phyloP scores from a whole-genome alignment of 2,329 filamentous ascomycete species.

The Exophiala sideris region DNA sequence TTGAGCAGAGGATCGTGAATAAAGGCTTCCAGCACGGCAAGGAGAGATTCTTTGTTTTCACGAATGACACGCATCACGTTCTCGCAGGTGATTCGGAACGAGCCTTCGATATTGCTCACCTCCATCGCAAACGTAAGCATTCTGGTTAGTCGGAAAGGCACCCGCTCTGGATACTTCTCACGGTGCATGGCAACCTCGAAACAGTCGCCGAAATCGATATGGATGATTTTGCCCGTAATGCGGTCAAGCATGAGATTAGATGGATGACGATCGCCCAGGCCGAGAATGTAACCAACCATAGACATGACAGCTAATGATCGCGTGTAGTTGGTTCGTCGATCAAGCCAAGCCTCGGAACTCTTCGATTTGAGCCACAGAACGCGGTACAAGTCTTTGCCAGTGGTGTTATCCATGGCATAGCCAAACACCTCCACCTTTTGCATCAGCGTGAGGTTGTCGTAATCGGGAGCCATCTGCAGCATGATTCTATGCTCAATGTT shows the following conservation, averaged over 20 bases:
- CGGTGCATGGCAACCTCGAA: conserved; percentile 99
- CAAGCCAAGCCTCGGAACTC: conserved; percentile 95
- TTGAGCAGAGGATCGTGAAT: conserved; percentile 99
- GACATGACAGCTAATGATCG: conserved; percentile 97
- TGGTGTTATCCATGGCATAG: conserved; percentile 98
- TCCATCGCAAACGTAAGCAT: conserved; percentile 99
- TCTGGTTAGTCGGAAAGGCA: conserved; percentile 93
- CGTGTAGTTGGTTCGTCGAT: conserved; percentile 97
- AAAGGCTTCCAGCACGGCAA: conserved; percentile 98
- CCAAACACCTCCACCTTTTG: conserved; percentile 99
- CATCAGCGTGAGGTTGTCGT: conserved; percentile 97
- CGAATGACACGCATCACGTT: conserved; percentile 96
- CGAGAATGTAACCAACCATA: conserved; percentile 99
- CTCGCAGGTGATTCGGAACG: conserved; percentile 96
- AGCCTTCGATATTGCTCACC: conserved; percentile 98
- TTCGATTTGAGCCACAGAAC: conserved; percentile 99
- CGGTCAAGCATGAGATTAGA: conserved; percentile 97
- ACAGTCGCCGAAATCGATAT: conserved; percentile 99
- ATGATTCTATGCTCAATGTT: conserved; percentile 99
- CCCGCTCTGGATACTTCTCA: conserved; percentile 96
- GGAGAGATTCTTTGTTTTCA: conserved; percentile 96
- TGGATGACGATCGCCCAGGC: conserved; percentile 91
- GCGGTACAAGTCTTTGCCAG: conserved; percentile 94
- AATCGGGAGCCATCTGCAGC: conserved; percentile 99
- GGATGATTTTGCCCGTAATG: conserved; percentile 92